Evolutionary conservation across 345 rosid species (phyloP), one percentile per base, ranked within the genome.

Genomic region (Mangifera indica): DNA sequence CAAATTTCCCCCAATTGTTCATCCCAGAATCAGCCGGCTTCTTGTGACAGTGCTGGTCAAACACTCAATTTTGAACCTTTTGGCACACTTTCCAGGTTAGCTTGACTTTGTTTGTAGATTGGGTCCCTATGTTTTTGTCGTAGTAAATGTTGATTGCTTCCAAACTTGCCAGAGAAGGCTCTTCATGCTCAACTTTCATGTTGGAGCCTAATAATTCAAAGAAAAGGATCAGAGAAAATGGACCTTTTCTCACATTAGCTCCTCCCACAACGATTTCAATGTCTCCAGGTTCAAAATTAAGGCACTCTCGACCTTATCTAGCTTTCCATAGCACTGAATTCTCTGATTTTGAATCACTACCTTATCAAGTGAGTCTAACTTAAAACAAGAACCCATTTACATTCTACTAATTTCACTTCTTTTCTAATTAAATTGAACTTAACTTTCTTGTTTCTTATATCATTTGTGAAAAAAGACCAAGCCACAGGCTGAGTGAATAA

Each of bases 201-300:
- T 44, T 64, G 61, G 87, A 84, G 53, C n/a, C 74, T 8, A 48
- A 25, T 4, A 70, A 74, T 46, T 64, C 76, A 37, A 80, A 61
- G 54, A 82, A 76, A 71, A 71, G 24, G 25, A 40, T 52, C 52
- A 73, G 71, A 70, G 77, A 77, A 55, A 77, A 61, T 40, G 81
- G 79, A 64, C 85, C 77, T 74, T 82, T 82, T 64, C 89, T 87
- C 75, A 79, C 87, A 37, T 77, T 85, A 56, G 85, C 81, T 59
- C 83, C 89, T 71, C 86, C 86, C 2, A 13, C 78, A 59, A 54
- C 78, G 2, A 22, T 51, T 53, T 63, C 69, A 26, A 34, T 72
- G 32, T 70, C 67, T 40, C 56, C 34, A 65, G 70, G 42, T 49
- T 76, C 81, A 69, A 82, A 75, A 32, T 51, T 49, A 34, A 74